Evolutionary conservation across 257 asterid species (phyloP).

Genomic region (Schizonepeta tenuifolia): DNA sequence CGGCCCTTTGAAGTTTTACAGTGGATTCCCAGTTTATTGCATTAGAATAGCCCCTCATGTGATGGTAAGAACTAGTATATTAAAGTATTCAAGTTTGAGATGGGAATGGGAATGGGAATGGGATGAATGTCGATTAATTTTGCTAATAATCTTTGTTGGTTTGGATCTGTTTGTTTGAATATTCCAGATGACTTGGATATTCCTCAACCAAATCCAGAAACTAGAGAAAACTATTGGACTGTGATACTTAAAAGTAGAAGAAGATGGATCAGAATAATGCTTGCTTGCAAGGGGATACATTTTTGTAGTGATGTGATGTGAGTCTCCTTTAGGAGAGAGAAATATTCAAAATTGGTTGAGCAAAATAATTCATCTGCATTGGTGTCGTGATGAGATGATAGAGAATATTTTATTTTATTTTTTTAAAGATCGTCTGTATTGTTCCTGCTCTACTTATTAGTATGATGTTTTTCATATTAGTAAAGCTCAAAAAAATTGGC

Average conservation of each 20-base stretch:
- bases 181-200: slow-evolving; percentile 95
- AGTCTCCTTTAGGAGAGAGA: background rate
- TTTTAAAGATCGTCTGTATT: too few relatives aligned
- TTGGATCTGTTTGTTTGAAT: background rate
- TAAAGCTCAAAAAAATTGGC: too few relatives aligned
- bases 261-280: slow-evolving; percentile 38
- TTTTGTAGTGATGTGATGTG: background rate
- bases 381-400: too few relatives aligned
- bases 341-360: too few relatives aligned
- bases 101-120: too few relatives aligned
- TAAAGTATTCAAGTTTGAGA: background rate
- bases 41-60: slow-evolving; percentile 97
- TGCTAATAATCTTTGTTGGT: background rate
- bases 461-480: too few relatives aligned
- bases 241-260: slow-evolving; percentile 37
- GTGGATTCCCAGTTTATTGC: slow-evolving; percentile 95
- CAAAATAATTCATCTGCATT: too few relatives aligned
- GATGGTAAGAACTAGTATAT: slow-evolving; percentile 59
- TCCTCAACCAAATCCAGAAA: slow-evolving; percentile 88
- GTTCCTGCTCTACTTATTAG: too few relatives aligned
- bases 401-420: too few relatives aligned
- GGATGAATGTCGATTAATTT: background rate
- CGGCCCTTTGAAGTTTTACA: slow-evolving; percentile 87
- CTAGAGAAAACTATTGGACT: slow-evolving; percentile 54
- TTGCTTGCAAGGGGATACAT: background rate